Evolutionary conservation across 208 protist species (phyloP).

Genomic region (Porcisia deanei): DNA sequence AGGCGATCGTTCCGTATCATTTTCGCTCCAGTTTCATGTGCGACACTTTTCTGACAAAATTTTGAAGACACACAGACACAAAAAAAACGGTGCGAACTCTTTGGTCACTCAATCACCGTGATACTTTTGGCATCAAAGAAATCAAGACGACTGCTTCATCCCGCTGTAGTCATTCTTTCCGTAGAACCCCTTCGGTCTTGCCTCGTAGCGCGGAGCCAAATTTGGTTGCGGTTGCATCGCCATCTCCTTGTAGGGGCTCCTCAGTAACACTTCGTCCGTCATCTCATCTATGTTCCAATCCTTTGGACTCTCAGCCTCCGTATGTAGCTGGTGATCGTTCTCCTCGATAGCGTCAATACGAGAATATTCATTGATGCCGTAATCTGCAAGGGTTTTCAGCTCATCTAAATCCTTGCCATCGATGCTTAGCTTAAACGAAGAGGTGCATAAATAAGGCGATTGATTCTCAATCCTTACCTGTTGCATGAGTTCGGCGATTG

Average conservation of each 20-base stretch:
- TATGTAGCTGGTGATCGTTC: constrained; percentile 69
- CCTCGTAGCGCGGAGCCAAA: constrained; percentile 83
- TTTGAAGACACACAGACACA: not conserved
- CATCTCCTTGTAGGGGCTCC: constrained; percentile 90
- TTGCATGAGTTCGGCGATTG: constrained; percentile 69
- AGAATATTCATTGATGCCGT: constrained; percentile 61
- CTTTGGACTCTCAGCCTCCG: constrained; percentile 48
- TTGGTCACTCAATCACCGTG: not conserved
- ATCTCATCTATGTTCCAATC: constrained; percentile 91
- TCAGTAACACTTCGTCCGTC: constrained; percentile 38
- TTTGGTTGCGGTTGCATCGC: constrained; percentile 69
- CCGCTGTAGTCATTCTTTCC: constrained; percentile 85
- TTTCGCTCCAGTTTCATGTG: not conserved
- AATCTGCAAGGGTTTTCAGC: constrained; percentile 47
- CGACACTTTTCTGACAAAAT: not conserved
- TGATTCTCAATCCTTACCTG: constrained; percentile 80
- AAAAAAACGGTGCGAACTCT: not conserved
- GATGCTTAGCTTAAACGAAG: constrained; percentile 60
- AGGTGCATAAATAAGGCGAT: constrained; percentile 80
- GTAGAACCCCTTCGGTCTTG: constrained; percentile 65
- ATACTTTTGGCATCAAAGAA: not conserved
- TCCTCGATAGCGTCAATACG: constrained; percentile 78
- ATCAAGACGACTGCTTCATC: constrained; percentile 67
- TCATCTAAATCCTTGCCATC: constrained; percentile 74
- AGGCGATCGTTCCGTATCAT: not conserved